Evolutionary conservation across 2,329 filamentous ascomycete genomes (phyloP).

Genomic region (Lecanicillium sp.): DNA sequence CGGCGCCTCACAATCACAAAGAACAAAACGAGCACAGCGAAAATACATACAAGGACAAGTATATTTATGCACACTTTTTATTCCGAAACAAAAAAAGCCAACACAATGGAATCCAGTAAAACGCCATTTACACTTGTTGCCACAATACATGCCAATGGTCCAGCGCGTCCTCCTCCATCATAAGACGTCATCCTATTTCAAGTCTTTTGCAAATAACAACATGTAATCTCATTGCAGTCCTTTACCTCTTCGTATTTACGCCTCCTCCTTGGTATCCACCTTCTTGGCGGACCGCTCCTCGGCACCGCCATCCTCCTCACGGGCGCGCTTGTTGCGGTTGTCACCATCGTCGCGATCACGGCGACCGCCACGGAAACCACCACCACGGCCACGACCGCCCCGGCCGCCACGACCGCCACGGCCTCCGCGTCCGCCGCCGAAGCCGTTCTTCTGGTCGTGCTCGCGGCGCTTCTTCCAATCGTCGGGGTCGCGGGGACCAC

Average conservation of each 20-base stretch:
- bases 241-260: neutral
- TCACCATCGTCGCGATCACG: conserved; percentile 26
- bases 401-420: conserved; percentile 36
- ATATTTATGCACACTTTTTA: too few relatives aligned
- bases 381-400: conserved; percentile 35
- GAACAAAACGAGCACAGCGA: too few relatives aligned
- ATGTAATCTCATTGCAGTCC: too few relatives aligned
- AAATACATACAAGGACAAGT: too few relatives aligned
- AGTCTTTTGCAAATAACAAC: too few relatives aligned
- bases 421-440: conserved; percentile 43
- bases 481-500: conserved; percentile 40
- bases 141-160: too few relatives aligned
- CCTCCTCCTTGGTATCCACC: conserved; percentile 46
- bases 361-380: conserved; percentile 31
- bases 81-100: too few relatives aligned
- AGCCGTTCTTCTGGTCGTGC: conserved; percentile 55
- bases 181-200: too few relatives aligned
- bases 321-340: conserved; percentile 42
- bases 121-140: too few relatives aligned
- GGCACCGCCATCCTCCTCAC: conserved; percentile 42
- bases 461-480: conserved; percentile 62
- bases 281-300: conserved; percentile 55
- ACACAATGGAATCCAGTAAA: too few relatives aligned
- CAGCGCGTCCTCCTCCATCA: too few relatives aligned
- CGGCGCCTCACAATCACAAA: too few relatives aligned